Base-by-base conservation (phyloP, 352 stramenopile species). In the Pythium phragmitis region DNA sequence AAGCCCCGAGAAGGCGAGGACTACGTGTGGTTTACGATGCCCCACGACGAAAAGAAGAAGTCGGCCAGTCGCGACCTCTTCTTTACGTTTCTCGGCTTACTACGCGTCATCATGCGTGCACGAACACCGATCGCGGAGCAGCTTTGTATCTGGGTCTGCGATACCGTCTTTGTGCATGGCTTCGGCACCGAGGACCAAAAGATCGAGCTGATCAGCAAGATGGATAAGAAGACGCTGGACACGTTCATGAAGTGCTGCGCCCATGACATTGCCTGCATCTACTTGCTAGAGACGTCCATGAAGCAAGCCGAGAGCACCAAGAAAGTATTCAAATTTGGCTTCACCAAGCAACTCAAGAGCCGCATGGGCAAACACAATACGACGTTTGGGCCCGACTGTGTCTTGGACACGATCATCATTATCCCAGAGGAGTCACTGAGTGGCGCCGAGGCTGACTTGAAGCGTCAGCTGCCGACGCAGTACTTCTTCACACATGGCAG, bases 311-410 rank as follows among this genome's bases (percentile, higher is more conserved):
- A 23, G 11, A 4, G 36, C 26, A 14, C 33, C 16, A 58, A 46
- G 34, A 45, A 46, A 21, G 34, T 58, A 4, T 45, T 47, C 51
- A 58, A 58, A 34, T 58, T 58, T 13, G 51, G 51, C 6, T 58
- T n/a, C 51, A 21, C 51, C 17, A 47, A 46, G 21, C 46, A 58
- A 33, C 5, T 58, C 5, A 33, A 47, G 16, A 30, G 33, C 4
- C 51, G 34, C 17, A 58, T 58, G 51, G 19, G 7, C 8, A 34
- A 41, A 13, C 54, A 45, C 28, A 17, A 12, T 21, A 52, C 6
- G 12, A 41, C n/a, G 41, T 52, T 52, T 23, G 54, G 54, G 3
- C 6, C 9, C 4, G 54, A 51, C 12, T 50, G 19, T 13, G 54
- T 19, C 30, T 41, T 61, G 6, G 54, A 61, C 43, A 61, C 54